Evolutionary conservation across 805 yeast species (phyloP), one percentile per base, ranked within the genome.

Genomic region (Saturnispora serradocipensis): DNA sequence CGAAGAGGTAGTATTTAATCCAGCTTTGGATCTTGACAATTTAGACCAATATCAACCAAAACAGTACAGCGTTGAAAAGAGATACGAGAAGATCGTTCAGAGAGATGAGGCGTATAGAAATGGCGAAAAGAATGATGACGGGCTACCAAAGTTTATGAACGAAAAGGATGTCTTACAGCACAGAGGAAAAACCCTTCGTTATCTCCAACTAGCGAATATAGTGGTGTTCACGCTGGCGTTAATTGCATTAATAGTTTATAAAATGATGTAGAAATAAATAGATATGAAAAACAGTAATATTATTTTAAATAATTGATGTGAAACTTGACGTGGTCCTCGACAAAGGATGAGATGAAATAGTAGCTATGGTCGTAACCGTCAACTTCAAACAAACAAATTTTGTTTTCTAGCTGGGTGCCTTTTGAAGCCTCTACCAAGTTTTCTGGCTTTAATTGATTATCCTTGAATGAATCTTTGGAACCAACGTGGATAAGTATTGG

Each of bases 361-460:
- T 90, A 91, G 46, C 90, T 84, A 65, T 91, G 99, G 62, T 93
- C 97, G 63, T 81, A 91, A 4, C 90, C 96, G 1, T 86, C 89
- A 18, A 78, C 95, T 35, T 80, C 60, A 28, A 79, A 70, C 46
- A 86, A 66, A 30, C 77, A 71, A 53, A 91, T 74, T 51, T 78
- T 73, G 4, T 81, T 86, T 53, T 76, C 77, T 67, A 84, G 83
- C 6, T 68, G 66, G 0, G 86, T 71, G 30, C 75, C 77, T 58
- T 79, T 72, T 5, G 83, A 74, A 8, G 85, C 84, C 46, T 74
- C 77, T 8, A 76, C 74, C 11, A 93, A 74, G 58, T 79, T 77
- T 57, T 86, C 89, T 3, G 96, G 95, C 57, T 80, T 78, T 64
- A 93, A 74, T 65, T 88, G 95, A 9, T 18, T 18, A 39, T 53